Conservation (phyloP, 495 filamentous ascomycete species). For the Chaetomium cochliodes region DNA sequence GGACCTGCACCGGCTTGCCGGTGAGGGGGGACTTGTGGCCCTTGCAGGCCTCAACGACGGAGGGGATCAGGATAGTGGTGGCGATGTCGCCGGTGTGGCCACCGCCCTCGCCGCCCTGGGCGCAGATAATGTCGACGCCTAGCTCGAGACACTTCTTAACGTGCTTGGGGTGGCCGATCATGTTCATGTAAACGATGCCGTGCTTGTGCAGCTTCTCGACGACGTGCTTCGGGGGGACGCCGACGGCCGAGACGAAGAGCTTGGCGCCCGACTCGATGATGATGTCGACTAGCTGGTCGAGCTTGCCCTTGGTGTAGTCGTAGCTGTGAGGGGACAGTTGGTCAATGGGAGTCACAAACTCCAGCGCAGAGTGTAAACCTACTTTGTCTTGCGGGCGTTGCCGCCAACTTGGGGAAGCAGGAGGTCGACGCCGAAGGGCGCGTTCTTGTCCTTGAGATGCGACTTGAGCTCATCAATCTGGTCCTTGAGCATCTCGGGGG, state of each 20-base stretch:
- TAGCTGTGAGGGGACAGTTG: conserved; percentile 58
- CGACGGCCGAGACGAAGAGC: conserved; percentile 95
- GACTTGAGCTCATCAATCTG: conserved; percentile 94
- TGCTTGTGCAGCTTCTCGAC: conserved; percentile 85
- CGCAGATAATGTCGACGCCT: conserved; percentile 86
- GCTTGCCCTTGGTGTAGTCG: conserved; percentile 99
- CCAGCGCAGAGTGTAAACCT: conserved; percentile 31
- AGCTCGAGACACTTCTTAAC: conserved; percentile 88
- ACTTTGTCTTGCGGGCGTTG: conserved; percentile 92
- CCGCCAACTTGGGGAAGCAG: conserved; percentile 93
- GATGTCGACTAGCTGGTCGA: conserved; percentile 84
- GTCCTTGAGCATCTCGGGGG: conserved; percentile 92
- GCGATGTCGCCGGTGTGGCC: conserved; percentile 79
- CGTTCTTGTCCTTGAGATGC: conserved; percentile 86
- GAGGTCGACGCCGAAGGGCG: conserved; percentile 97
- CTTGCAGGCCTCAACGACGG: conserved; percentile 78
- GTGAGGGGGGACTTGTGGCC: conserved; percentile 84
- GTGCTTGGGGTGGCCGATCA: conserved; percentile 99
- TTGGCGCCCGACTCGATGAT: conserved; percentile 87
- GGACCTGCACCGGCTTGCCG: conserved; percentile 78
- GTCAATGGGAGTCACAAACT: conserved; percentile 12
- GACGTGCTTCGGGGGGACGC: conserved; percentile 82
- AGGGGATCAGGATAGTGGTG: conserved; percentile 71
- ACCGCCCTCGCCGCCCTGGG: conserved; percentile 80
- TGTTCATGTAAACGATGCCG: conserved; percentile 98